Evolutionary conservation across 2,329 filamentous ascomycete species (phyloP).

Genomic region (Coniochaeta prunicola): DNA sequence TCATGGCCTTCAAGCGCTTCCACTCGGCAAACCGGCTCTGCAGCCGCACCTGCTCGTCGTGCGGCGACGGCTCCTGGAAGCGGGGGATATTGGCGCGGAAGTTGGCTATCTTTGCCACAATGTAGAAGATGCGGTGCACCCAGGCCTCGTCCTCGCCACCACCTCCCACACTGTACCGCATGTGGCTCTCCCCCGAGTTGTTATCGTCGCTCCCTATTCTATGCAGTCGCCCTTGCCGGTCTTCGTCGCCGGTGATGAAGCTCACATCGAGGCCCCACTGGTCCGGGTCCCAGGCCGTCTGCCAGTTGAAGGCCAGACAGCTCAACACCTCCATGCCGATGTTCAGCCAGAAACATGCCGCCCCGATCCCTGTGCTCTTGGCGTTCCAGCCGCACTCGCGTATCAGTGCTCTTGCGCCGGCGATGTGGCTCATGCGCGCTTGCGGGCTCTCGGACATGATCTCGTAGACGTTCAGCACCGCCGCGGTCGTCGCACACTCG

Average conservation of each 20-base stretch:
- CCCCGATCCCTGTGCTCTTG: slow-evolving; percentile 67
- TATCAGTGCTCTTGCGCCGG: slow-evolving; percentile 76
- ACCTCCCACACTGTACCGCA: slow-evolving; percentile 33
- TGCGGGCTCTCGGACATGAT: slow-evolving; percentile 78
- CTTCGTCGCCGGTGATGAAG: slow-evolving; percentile 31
- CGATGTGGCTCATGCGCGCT: slow-evolving; percentile 83
- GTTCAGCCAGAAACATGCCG: slow-evolving; percentile 92
- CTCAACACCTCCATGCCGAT: slow-evolving; percentile 85
- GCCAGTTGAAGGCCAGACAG: slow-evolving; percentile 82
- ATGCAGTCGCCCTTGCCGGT: slow-evolving; percentile 8
- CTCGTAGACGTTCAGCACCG: slow-evolving; percentile 87
- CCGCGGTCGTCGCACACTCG: slow-evolving; percentile 79
- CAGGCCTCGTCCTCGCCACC: slow-evolving; percentile 69
- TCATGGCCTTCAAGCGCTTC: slow-evolving; percentile 71
- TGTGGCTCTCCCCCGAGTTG: background rate
- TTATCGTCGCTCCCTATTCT: slow-evolving; percentile 1
- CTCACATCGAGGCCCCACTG: slow-evolving; percentile 82
- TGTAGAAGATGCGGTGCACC: slow-evolving; percentile 84
- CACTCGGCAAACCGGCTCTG: slow-evolving; percentile 67
- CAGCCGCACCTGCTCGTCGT: slow-evolving; percentile 56
- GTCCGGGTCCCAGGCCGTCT: slow-evolving; percentile 81
- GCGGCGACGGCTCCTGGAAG: slow-evolving; percentile 50
- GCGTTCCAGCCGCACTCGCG: slow-evolving; percentile 88
- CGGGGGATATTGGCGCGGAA: slow-evolving; percentile 66
- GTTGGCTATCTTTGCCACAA: slow-evolving; percentile 80